A percentile compares a stretch with the other conserved stretches of the same genome.
phyloP scores from a whole-genome alignment of 345 rosid genomes.

The Eucalyptus erythrocorys region DNA sequence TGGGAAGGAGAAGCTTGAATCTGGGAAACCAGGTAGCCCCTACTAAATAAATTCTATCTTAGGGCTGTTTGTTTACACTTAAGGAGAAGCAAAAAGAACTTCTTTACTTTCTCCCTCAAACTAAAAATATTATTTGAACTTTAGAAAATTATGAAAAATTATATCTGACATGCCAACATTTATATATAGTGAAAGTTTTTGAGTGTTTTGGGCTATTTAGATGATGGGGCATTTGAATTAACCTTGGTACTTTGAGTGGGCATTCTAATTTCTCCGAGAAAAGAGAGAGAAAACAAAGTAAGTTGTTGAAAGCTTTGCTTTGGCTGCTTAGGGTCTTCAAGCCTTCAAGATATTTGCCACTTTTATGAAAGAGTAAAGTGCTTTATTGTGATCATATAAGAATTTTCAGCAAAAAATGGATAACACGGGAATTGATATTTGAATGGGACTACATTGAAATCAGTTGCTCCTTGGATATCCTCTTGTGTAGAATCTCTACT shows the following conservation, averaged over 20 bases:
- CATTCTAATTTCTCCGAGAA: not conserved
- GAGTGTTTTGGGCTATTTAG: not conserved
- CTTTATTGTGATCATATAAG: not conserved
- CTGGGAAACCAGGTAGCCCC: constrained; percentile 71
- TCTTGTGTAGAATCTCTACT: not conserved
- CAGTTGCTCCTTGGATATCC: not conserved
- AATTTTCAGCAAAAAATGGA: not conserved
- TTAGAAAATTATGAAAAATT: not conserved
- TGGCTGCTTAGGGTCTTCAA: not conserved
- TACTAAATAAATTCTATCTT: not conserved
- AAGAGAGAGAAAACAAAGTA: not conserved
- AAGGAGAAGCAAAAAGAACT: not conserved
- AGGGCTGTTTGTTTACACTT: not conserved
- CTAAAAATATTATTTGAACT: not conserved
- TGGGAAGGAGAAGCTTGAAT: constrained; percentile 92
- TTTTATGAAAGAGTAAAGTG: not conserved
- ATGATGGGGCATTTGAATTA: not conserved
- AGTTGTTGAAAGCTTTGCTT: not conserved
- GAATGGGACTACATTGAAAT: not conserved
- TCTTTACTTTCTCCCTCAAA: not conserved
- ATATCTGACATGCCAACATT: not conserved
- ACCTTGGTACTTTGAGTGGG: not conserved
- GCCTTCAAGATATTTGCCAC: not conserved
- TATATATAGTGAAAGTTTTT: not conserved
- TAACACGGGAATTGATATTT: not conserved